Evolutionary conservation across 768 basidiomycete species (phyloP), one percentile per base, ranked within the genome.

Genomic region (Boletus rubroflammeus): DNA sequence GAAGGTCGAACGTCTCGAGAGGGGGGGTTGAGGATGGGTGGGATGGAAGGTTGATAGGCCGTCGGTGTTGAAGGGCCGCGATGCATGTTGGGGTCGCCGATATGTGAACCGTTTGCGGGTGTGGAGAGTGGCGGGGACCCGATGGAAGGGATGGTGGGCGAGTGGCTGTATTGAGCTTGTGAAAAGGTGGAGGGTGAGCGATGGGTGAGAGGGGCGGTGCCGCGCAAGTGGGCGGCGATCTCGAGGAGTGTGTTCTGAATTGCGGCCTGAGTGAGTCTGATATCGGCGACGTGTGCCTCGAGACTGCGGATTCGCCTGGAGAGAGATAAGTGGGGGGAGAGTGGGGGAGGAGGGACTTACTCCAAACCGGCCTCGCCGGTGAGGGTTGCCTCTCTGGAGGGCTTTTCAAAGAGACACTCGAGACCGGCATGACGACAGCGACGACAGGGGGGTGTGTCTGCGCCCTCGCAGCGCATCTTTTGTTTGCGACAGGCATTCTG

Each of bases 401-500:
- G 95, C 63, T 97, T 97, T 72, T 98, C 95, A 68, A 98, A 96
- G 32, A 97, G 78, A 74, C 95, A 98, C 39, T 94, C 90, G 13
- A 97, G 78, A 3, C 91, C 90, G 19, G 89, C 86, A 63, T 93
- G 88, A 31, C 90, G 81, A 73, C 95, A 98, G 41, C 95, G 84
- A 64, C 89, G 86, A 73, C 95, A 98, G n/a, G 95, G 95, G 25
- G 95, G 94, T 64, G 91, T 93, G 69, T 97, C 95, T 15, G 93
- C 95, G 2, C 93, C 93, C 70, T 95, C 93, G 67, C 94, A 98
- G 62, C 93, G 80, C 95, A 97, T 97, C 76, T 97, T 97, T 78
- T 95, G 93, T 66, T 93, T 90, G 62, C 94, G 79, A 72, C 94
- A 96, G 17, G 93, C 90, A 84, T 95, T 95, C 92, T 94, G 68